phyloP scores from a whole-genome alignment of 2,329 filamentous ascomycete species.

The Penicillium sp. region DNA sequence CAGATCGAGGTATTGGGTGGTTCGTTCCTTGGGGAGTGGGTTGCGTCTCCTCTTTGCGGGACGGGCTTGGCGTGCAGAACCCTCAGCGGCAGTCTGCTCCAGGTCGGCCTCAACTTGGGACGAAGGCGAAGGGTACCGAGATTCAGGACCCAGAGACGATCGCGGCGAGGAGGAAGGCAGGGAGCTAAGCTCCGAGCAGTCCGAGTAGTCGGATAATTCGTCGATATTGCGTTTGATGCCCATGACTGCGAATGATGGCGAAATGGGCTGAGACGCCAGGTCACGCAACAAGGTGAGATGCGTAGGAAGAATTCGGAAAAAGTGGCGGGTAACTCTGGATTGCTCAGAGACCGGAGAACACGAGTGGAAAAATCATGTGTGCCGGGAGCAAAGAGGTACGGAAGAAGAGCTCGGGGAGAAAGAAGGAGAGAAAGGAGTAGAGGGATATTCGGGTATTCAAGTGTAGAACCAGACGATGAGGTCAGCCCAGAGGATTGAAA shows the following conservation, averaged over 20 bases:
- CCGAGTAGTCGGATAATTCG: slow-evolving; percentile 38
- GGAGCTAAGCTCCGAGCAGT: slow-evolving; percentile 46
- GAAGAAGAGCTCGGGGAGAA: slow-evolving; percentile 9
- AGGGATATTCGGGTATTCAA: slow-evolving; percentile 29
- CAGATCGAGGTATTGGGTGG: slow-evolving; percentile 80
- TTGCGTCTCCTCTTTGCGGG: slow-evolving; percentile 73
- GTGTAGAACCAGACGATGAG: slow-evolving; percentile 24
- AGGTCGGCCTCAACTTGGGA: slow-evolving; percentile 35
- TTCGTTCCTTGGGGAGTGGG: slow-evolving; percentile 67
- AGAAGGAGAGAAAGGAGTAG: slow-evolving; percentile 22
- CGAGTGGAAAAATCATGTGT: slow-evolving; percentile 12
- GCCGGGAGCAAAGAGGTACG: not conserved
- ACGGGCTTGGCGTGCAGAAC: slow-evolving; percentile 56
- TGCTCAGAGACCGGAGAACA: slow-evolving; percentile 10
- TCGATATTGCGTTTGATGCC: slow-evolving; percentile 21
- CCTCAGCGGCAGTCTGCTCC: slow-evolving; percentile 24
- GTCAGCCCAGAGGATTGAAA: slow-evolving; percentile 12
- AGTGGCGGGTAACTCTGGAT: slow-evolving; percentile 6
- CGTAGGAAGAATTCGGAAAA: slow-evolving; percentile 3
- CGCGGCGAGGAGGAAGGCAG: slow-evolving; percentile 40
- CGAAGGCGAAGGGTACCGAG: slow-evolving; percentile 46
- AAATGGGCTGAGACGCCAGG: slow-evolving; percentile 4
- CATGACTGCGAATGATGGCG: slow-evolving; percentile 20
- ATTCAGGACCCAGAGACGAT: slow-evolving; percentile 34
- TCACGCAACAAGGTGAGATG: slow-evolving; percentile 14